Evolutionary conservation across 768 basidiomycete genomes (phyloP), one percentile per base, ranked within the genome.

Genomic region (Leccinum disarticulatum): DNA sequence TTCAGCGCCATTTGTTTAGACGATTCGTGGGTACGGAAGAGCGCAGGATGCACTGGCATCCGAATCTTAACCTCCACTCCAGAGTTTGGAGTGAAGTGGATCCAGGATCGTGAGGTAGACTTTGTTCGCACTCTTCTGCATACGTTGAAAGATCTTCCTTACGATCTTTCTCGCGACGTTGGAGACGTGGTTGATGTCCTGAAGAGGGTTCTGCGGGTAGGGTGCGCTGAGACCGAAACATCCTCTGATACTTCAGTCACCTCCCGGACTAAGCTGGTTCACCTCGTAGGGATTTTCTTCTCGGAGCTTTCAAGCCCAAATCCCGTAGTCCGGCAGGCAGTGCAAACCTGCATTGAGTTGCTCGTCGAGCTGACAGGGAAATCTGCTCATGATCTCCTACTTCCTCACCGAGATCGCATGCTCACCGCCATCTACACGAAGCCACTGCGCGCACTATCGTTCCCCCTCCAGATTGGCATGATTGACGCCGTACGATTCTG

Each of bases 401-500:
- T 83, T 71, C 90, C 85, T 15, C 89, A 95, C 66, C 88, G 93
- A 51, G 93, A 95, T 62, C 87, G 93, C 31, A 87, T 98, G 77
- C 80, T 98, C 41, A 84, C 85, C 17, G 85, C 89, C 2, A 95
- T 99, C 64, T 98, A 90, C 77, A 92, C 91, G n/a, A 98, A 98
- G 70, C 97, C 97, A 13, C 82, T 99, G 19, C 83, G 97, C 55
- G 97, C 97, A 0, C 81, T 99, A 27, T 95, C 95, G 2, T 95
- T 98, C 71, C 82, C 89, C 15, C 93, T 93, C 67, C 97, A 98
- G 73, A 97, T 98, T 58, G 97, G 95, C 31, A 95, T 98, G 83
- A 94, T 98, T 60, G 97, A 98, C 67, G 94, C 94, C 17, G 87
- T 98, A 60, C 90, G 95, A 10, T 99, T 95, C 72, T 93, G 93